phyloP scores from a whole-genome alignment of 768 basidiomycete genomes.

The Crassisporium funariophilum region DNA sequence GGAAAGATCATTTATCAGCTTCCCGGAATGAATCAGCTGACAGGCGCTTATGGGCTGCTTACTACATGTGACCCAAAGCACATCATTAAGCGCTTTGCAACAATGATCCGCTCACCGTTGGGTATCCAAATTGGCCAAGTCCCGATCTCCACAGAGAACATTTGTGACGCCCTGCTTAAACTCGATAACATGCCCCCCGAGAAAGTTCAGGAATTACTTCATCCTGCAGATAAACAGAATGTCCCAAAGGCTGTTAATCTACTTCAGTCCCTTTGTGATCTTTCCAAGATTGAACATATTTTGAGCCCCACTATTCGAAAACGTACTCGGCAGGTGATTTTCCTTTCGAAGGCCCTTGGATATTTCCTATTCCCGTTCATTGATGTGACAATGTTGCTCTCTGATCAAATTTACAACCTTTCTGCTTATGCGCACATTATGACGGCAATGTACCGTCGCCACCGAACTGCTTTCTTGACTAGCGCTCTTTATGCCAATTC shows the following conservation, averaged over 20 bases:
- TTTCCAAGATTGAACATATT: background rate
- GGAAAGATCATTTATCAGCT: conserved; percentile 10
- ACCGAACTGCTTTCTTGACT: conserved; percentile 22
- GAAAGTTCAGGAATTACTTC: background rate
- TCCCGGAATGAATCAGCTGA: conserved; percentile 18
- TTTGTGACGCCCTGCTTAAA: background rate
- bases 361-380: conserved; percentile 27
- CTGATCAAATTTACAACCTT: conserved; percentile 27
- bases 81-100: conserved; percentile 22
- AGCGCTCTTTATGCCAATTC: conserved; percentile 29
- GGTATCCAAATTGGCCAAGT: conserved; percentile 17
- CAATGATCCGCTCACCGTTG: conserved; percentile 10
- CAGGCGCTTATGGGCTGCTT: conserved; percentile 11
- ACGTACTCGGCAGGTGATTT: conserved; percentile 11
- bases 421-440: conserved; percentile 30
- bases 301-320: conserved; percentile 1
- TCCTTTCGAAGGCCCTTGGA: conserved; percentile 13
- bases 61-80: conserved; percentile 24
- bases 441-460: conserved; percentile 6
- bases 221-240: conserved; percentile 34
- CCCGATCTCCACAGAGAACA: conserved; percentile 3
- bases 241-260: conserved; percentile 25
- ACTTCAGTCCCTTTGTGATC: conserved; percentile 14
- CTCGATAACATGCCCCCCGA: background rate
- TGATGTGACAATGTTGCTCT: conserved; percentile 20